Evolutionary conservation across 2,329 filamentous ascomycete genomes (phyloP), one percentile per base, ranked within the genome.

Genomic region (Fusarium heterosporum): DNA sequence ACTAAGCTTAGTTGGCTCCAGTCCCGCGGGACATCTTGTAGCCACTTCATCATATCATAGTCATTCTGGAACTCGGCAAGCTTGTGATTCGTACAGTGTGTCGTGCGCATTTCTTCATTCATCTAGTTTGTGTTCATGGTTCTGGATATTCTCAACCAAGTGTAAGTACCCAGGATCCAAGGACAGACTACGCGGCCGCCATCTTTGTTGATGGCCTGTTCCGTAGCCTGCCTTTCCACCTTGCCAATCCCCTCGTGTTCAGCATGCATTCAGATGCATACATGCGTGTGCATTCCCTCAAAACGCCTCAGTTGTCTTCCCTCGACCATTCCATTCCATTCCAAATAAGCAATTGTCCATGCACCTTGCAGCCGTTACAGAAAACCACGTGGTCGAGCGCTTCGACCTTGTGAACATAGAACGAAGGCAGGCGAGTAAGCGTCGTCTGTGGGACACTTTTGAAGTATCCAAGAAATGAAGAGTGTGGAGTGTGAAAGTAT

Each of bases 301-400:
- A 62, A 72, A 72, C 70, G 70, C 70, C 70, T 45, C 68, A 66
- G 63, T 53, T 63, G 40, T 63, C 63, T 70, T 71, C 66, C 66
- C 58, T 42, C 69, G 61, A 40, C 59, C 61, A 46, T 68, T 61
- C 59, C 61, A 46, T 68, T 61, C 59, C 61, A 48, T 68, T 65
- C 62, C 57, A 57, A 71, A 71, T 70, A 70, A 69, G 42, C 54
- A 69, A 69, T 68, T 49, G 47, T 66, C 62, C 61, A 29, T 70
- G 38, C 60, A 70, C 71, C 60, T 66, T 71, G 68, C 64, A 69
- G 68, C 68, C 70, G 68, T 73, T 53, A 70, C 63, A 65, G 54
- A 55, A 61, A 58, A 61, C 54, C 62, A 64, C 70, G 56, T 55
- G 49, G 64, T 70, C 70, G 70, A 72, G 70, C 70, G 59, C 70